Evolutionary conservation across 768 basidiomycete species (phyloP).

Genomic region (Suillus occidentalis): DNA sequence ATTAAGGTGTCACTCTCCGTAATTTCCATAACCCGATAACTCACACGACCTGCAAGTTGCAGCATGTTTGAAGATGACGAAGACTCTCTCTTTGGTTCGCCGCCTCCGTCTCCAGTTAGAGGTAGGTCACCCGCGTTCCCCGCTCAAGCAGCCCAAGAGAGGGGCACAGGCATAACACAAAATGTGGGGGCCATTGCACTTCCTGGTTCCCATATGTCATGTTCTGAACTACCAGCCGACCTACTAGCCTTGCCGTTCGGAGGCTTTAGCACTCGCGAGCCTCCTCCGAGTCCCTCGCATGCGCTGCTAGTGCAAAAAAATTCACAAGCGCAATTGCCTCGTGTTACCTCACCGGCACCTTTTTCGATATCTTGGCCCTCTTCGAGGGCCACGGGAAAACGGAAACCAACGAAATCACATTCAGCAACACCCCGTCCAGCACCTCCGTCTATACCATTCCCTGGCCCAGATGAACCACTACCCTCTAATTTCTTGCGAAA

Average conservation of each 20-base stretch:
- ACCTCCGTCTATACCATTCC: conserved; percentile 59
- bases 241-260: conserved; percentile 69
- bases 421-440: conserved; percentile 46
- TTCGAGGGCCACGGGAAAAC: conserved; percentile 28
- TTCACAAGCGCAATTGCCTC: background rate
- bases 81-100: conserved; percentile 80
- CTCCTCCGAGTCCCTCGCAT: conserved; percentile 35
- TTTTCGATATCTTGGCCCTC: conserved; percentile 9
- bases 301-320: background rate
- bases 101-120: conserved; percentile 69
- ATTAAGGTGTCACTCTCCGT: conserved; percentile 17
- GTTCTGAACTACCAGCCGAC: conserved; percentile 84
- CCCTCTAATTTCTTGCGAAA: conserved; percentile 74
- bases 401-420: conserved; percentile 36
- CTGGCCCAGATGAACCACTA: conserved; percentile 57
- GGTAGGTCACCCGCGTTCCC: conserved; percentile 79
- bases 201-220: conserved; percentile 84
- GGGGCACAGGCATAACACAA: conserved; percentile 46
- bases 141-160: conserved; percentile 22
- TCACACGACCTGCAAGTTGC: conserved; percentile 14
- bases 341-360: conserved; percentile 7
- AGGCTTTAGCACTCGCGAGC: conserved; percentile 36
- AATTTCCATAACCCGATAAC: conserved; percentile 10
- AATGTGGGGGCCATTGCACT: conserved; percentile 99
- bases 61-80: conserved; percentile 43